Conservation (phyloP, 306 rosid genomes). For the Vigna mungo region DNA sequence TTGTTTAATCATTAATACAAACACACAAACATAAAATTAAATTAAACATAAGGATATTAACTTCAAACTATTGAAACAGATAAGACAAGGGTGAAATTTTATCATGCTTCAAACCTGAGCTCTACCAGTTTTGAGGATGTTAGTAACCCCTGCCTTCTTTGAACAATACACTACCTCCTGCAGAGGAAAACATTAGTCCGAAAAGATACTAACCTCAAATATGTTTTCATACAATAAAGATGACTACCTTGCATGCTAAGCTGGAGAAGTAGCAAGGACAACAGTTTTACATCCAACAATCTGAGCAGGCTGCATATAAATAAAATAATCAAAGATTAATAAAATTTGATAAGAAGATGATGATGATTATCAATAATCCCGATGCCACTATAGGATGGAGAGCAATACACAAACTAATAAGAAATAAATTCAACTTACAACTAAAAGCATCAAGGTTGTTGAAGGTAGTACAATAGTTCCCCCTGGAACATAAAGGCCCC, state of each 20-base stretch:
- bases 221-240: conserved; percentile 30
- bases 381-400: conserved; percentile 13
- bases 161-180: conserved; percentile 96
- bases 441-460: too few relatives aligned
- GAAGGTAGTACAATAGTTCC: too few relatives aligned
- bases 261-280: conserved; percentile 72
- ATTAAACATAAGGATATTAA: not conserved
- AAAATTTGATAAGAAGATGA: conserved; percentile 8
- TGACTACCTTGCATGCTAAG: conserved; percentile 77
- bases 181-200: conserved; percentile 39
- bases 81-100: not conserved
- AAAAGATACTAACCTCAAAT: conserved; percentile 2
- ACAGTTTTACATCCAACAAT: too few relatives aligned
- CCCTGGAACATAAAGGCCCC: too few relatives aligned
- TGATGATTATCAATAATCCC: not conserved
- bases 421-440: too few relatives aligned
- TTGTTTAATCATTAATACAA: not conserved
- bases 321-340: conserved; percentile 35
- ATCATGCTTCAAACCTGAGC: conserved; percentile 72
- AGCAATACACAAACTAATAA: too few relatives aligned
- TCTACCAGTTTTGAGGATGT: conserved; percentile 91
- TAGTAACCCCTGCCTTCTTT: conserved; percentile 89
- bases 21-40: not conserved
- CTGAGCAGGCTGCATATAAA: conserved; percentile 53
- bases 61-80: not conserved